Base-by-base conservation (phyloP, 208 protist genomes). In the Leptomonas seymouri region DNA sequence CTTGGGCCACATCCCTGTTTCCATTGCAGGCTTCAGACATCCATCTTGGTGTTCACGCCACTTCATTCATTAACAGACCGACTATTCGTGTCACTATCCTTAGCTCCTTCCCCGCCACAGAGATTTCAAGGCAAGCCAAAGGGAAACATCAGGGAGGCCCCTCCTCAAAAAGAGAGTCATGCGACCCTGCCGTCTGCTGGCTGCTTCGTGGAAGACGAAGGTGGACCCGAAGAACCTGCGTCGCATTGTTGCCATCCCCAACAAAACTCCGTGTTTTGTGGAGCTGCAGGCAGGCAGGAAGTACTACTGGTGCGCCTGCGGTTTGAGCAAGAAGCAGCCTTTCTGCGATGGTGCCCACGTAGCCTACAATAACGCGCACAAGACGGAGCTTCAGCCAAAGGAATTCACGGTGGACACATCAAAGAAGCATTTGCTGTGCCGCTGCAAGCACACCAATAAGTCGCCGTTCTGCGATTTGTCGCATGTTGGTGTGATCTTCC, bases 281-380 rank as follows among this genome's bases (percentile, higher is more conserved):
- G 30, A 71, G 44, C 59, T 93, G 31, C 75, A 93, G 73, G 67
- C 72, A 15, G 85, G 77, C 12, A 90, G 85, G 72, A 88, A 81
- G 65, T 95, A 95, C 67, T 91, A 86, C 74, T 95, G 90, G 90
- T 95, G 90, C 62, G 63, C 74, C 12, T 95, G 90, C 59, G 90
- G 90, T 42, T 54, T 87, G 46, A 92, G 85, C 72, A 81, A 86
- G 50, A 91, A 79, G 42, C 90, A 95, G 77, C 90, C 90, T 6
- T 95, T 89, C 66, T 95, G 90, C 74, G 90, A 95, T 54, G 84
- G 82, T 16, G 23, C 76, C 5, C 90, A 95, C 63, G 65, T 72
- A 15, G 75, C 66, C 11, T 87, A 90, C 76, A 94, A 94, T 62
- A 68, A 86, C 55, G 64, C 82, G 78, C 85, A 92, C 67, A 79